Percentiles rank a stretch among this genome's conserved stretches.
Conservation (phyloP, 768 basidiomycete species). For the Suillus paluster region DNA sequence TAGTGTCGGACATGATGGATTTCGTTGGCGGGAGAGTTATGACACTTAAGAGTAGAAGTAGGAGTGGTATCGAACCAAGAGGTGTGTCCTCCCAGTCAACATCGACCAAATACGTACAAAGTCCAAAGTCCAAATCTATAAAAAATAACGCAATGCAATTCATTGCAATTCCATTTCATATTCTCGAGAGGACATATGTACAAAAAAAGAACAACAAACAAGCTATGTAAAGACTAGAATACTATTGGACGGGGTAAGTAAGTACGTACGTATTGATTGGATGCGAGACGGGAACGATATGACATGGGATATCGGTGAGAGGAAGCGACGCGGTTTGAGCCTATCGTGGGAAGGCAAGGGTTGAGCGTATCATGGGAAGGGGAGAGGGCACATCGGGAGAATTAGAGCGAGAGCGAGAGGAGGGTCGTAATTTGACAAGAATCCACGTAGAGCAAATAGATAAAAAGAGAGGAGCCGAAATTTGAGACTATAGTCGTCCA, state of each 20-base stretch:
- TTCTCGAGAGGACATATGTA: not conserved
- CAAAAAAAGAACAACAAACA: not conserved
- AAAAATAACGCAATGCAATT: no score
- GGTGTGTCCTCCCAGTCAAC: no score
- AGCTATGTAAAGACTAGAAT: not conserved
- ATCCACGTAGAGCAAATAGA: not conserved
- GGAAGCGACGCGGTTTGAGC: no score
- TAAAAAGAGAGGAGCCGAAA: not conserved
- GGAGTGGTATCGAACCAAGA: no score
- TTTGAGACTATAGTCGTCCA: not conserved
- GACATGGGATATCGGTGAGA: no score
- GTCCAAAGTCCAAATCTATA: not conserved
- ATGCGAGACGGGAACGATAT: no score
- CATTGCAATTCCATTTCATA: not conserved
- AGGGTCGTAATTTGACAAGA: not conserved
- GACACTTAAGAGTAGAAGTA: no score
- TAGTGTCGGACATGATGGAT: no score
- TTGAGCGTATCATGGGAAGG: no score
- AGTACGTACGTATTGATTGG: no score
- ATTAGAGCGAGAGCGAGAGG: not conserved
- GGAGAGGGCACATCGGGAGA: not conserved
- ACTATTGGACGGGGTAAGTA: conserved; percentile 1
- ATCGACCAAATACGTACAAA: no score
- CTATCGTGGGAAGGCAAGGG: not conserved
- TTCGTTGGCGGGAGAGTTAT: no score